Conservation (phyloP, 1,139 yeast genomes). For the Casaregolazyma lundiana region DNA sequence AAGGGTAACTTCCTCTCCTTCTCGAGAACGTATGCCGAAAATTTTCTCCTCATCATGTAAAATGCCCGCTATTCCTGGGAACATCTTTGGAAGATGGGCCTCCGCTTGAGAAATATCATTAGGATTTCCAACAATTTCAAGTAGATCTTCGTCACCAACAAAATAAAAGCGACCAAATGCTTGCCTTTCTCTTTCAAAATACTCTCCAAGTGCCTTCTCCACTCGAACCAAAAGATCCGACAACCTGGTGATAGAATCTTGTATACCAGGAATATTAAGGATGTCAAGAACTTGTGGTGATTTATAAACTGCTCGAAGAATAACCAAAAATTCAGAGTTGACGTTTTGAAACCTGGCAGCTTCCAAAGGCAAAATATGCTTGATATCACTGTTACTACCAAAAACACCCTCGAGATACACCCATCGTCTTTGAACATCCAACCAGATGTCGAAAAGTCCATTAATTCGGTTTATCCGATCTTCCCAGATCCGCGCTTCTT, state of each 20-base stretch:
- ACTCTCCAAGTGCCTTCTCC: conserved; percentile 67
- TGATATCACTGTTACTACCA: conserved; percentile 42
- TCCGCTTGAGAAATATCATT: conserved; percentile 48
- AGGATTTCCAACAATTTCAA: conserved; percentile 74
- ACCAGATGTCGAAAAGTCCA: conserved; percentile 62
- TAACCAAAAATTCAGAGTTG: conserved; percentile 54
- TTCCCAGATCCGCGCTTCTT: conserved; percentile 54
- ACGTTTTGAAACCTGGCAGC: conserved; percentile 61
- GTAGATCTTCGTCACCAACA: conserved; percentile 83
- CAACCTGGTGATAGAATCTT: conserved; percentile 45
- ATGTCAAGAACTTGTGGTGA: conserved; percentile 56
- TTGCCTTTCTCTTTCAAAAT: conserved; percentile 74
- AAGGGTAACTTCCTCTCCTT: conserved; percentile 57
- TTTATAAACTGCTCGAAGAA: conserved; percentile 50
- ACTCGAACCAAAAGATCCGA: conserved; percentile 55
- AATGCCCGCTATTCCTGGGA: conserved; percentile 55
- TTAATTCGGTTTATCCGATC: conserved; percentile 49
- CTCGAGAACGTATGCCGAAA: conserved; percentile 51
- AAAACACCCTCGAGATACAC: conserved; percentile 79
- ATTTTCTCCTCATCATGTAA: conserved; percentile 42
- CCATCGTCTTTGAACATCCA: conserved; percentile 88
- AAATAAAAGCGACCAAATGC: conserved; percentile 80
- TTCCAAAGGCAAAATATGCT: conserved; percentile 63
- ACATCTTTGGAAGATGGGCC: conserved; percentile 67
- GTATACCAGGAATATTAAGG: conserved; percentile 49